phyloP scores from a whole-genome alignment of 192 early-diverging fungal genomes.

The Gonapodya prolifera region DNA sequence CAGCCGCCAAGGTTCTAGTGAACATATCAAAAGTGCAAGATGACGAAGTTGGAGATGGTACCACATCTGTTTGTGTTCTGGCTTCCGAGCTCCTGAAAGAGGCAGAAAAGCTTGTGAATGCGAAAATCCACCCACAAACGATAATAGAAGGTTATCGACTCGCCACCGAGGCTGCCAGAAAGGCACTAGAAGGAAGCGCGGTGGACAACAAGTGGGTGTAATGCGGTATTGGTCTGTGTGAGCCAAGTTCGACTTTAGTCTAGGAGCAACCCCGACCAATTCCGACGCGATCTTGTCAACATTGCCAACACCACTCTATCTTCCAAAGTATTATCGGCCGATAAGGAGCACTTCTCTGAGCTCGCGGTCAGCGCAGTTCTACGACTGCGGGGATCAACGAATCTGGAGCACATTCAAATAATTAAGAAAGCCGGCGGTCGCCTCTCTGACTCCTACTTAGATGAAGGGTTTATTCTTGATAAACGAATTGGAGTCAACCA shows the following conservation, averaged over 20 bases:
- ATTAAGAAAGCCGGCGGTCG: slow-evolving; percentile 97
- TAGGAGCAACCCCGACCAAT: slow-evolving; percentile 47
- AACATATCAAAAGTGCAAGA: slow-evolving; percentile 99
- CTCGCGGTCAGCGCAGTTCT: slow-evolving; percentile 94
- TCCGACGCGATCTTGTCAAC: slow-evolving; percentile 84
- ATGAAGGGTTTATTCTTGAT: slow-evolving; percentile 96
- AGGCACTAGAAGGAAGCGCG: slow-evolving; percentile 67
- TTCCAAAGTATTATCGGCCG: slow-evolving; percentile 90
- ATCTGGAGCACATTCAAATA: slow-evolving; percentile 97
- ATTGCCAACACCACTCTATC: slow-evolving; percentile 95
- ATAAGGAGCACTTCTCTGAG: slow-evolving; percentile 93
- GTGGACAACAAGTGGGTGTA: slow-evolving; percentile 55
- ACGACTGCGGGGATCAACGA: slow-evolving; percentile 89
- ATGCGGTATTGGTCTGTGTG: neutral
- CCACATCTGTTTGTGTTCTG: slow-evolving; percentile 96
- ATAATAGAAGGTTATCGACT: slow-evolving; percentile 93
- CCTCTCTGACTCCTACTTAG: slow-evolving; percentile 87
- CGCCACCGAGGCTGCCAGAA: slow-evolving; percentile 68
- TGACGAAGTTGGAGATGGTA: slow-evolving; percentile 99
- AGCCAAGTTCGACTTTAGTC: no score
- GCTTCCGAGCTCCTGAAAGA: slow-evolving; percentile 91
- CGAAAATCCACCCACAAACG: slow-evolving; percentile 95
- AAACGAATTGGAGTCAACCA: slow-evolving; percentile 99
- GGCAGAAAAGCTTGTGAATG: slow-evolving; percentile 81
- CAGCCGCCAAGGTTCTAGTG: slow-evolving; percentile 93